phyloP scores from a whole-genome alignment of 108 stramenopile genomes.

The Fragilaria crotonensis region DNA sequence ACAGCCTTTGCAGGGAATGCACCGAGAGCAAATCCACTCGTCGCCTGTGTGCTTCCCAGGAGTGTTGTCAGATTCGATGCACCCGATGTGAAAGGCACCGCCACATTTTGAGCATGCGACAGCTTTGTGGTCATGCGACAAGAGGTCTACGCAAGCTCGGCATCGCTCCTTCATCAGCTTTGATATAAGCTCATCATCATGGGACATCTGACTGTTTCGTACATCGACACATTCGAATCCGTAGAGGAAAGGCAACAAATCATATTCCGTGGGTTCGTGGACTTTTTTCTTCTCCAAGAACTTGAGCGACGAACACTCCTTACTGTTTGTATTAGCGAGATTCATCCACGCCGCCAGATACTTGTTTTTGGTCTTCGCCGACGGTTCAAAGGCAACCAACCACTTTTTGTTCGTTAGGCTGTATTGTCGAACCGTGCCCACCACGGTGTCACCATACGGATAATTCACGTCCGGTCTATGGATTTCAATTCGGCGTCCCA shows the following conservation, averaged over 20 bases:
- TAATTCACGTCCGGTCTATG: conserved; percentile 54
- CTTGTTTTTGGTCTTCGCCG: conserved; percentile 27
- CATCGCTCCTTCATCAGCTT: conserved; percentile 15
- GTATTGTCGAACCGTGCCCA: conserved; percentile 35
- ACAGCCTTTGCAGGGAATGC: conserved; percentile 46
- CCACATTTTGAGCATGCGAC: conserved; percentile 32
- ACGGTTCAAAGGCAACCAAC: conserved; percentile 41
- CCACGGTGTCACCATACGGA: conserved; percentile 55
- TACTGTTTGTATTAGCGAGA: conserved; percentile 29
- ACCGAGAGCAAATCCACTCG: conserved; percentile 42
- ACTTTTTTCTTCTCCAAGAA: conserved; percentile 23
- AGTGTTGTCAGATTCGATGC: conserved; percentile 42
- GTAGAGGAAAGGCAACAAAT: conserved; percentile 43
- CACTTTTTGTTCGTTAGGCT: conserved; percentile 38
- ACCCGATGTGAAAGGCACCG: conserved; percentile 35
- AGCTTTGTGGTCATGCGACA: conserved; percentile 23
- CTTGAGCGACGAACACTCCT: conserved; percentile 30
- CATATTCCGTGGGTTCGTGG: conserved; percentile 11
- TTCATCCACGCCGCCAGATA: conserved; percentile 52
- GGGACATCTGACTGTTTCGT: conserved; percentile 9
- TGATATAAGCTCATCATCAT: conserved; percentile 5
- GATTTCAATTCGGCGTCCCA: conserved; percentile 43
- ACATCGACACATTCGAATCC: conserved; percentile 22
- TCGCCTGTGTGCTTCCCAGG: conserved; percentile 19
- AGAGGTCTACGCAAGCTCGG: conserved; percentile 37